Evolutionary conservation across 495 filamentous ascomycete species (phyloP), one percentile per base, ranked within the genome.

Genomic region (Xylaria cubensis): DNA sequence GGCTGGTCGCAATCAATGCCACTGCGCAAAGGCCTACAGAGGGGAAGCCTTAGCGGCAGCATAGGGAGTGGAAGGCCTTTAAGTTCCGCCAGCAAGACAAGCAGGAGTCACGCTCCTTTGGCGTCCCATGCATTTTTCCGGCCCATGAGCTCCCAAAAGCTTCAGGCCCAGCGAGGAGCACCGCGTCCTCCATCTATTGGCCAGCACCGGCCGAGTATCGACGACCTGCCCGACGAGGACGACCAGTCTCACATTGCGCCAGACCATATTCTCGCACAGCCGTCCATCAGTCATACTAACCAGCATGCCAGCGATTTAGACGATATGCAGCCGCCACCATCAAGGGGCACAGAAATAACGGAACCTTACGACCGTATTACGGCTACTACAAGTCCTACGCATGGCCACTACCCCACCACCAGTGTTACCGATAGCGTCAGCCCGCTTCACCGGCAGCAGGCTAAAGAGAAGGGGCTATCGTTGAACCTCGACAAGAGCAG

Each of bases 101-200:
- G 92, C 78, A 88, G 90, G 76, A 95, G 92, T 21, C 96, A 99
- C 84, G 95, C 97, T 46, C 95, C 96, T 9, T 83, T 99, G 39
- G 90, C 94, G 9, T 94, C 94, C 17, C 91, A 95, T 74, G 95
- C 92, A 24, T 98, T 99, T 81, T 97, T 97, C 75, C 91, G 91
- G 10, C 96, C 96, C 21, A 97, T 99, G 96, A 98, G 94, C 82
- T 97, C 94, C 29, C 95, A 98, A 80, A 90, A 93, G 78, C 85
- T 98, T 62, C 96, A 99, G 81, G 95, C 94, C 64, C 97, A 98
- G 79, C 86, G 96, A 77, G 90, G 90, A 59, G 85, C 87, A 24
- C 72, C 81, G 15, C 78, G 85, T 44, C 82, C 84, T 10, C 67
- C 79, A 10, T 80, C 80, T 15, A 77, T 79, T 72, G 79, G 72